Base-by-base conservation (phyloP, 1,139 yeast genomes). In the Magnusiomyces suaveolens region DNA sequence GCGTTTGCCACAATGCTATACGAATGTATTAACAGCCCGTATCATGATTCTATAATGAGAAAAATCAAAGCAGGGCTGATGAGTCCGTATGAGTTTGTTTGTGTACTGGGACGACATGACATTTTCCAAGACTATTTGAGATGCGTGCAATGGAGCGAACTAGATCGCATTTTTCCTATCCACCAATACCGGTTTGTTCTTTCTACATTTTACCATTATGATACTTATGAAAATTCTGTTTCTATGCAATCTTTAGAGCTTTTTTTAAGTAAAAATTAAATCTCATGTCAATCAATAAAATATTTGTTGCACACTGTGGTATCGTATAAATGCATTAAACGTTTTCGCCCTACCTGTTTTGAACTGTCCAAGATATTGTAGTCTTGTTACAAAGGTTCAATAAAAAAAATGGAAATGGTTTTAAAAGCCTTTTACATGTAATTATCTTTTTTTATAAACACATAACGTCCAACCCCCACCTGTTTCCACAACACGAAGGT, bases 131-230 rank as follows among this genome's bases (percentile, higher is more conserved):
- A 46, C 23, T 46, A 46, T 20, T 29, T 46, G n/a, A 18, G 49
- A 6, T 26, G 38, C 18, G 49, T 46, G 6, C 38, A 29, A 29
- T 46, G 49, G 49, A n/a, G 20, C 23, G 49, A 46, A 18, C 23
- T 46, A 2, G 49, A 46, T 32, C 21, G 49, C 21, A 46, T 46
- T n/a, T 46, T 46, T 26, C 49, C 49, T 4, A n/a, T 46, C 29
- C 49, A 46, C 21, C 49, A 46, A 21, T 46, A 46, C 25, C 49
- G 49, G n/a, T 46, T 46, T 46, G 39, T 46, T n/a, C 24, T 46
- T 6, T 46, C 49, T 29, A 46, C 49, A n/a, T 46, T 46, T 29
- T 46, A 29, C n/a, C 49, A 46, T 20, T 12, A 29, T 6, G 23
- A 46, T 26, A 46, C 39, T 2, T 21, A 26, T 29, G 49, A 46